phyloP scores from a whole-genome alignment of 768 basidiomycete species.

The Lactifluus piperatus region DNA sequence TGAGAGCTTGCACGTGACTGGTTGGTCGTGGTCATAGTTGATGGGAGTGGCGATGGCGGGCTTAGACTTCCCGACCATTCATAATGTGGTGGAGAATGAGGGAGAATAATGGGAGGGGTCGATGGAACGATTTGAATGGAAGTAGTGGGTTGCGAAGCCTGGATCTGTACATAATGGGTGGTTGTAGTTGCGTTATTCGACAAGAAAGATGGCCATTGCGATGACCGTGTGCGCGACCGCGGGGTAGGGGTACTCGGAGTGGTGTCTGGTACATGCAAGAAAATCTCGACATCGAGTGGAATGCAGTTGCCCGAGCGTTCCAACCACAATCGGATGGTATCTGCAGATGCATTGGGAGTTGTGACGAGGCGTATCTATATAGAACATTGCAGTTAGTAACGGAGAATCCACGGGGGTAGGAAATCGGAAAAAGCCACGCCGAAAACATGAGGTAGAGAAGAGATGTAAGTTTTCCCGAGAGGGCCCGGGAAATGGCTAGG shows the following conservation, averaged over 20 bases:
- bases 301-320: conserved; percentile 65
- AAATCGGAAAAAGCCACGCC: conserved; percentile 11
- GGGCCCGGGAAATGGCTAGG: neutral
- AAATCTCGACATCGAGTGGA: conserved; percentile 76
- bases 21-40: conserved; percentile 23
- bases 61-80: conserved; percentile 15
- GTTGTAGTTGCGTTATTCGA: conserved; percentile 20
- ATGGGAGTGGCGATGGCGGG: conserved; percentile 20
- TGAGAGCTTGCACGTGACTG: conserved; percentile 42
- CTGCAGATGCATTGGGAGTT: conserved; percentile 59
- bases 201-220: conserved; percentile 21
- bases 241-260: conserved; percentile 16
- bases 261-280: conserved; percentile 40
- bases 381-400: conserved; percentile 14
- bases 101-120: conserved; percentile 15
- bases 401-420: conserved; percentile 16
- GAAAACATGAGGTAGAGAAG: conserved; percentile 17
- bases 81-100: conserved; percentile 19
- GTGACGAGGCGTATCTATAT: conserved; percentile 69
- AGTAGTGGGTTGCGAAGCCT: conserved; percentile 16
- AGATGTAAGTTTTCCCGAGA: conserved; percentile 6
- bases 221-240: conserved; percentile 20
- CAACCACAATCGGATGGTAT: conserved; percentile 75
- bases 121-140: conserved; percentile 21
- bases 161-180: conserved; percentile 23